A percentile compares a stretch with the other conserved stretches of the same genome.
These are phyloP conservation scores for Petasospora fabianii DNA, from an alignment of 1,139 yeast species.

Conservation along the genomic window DNA sequence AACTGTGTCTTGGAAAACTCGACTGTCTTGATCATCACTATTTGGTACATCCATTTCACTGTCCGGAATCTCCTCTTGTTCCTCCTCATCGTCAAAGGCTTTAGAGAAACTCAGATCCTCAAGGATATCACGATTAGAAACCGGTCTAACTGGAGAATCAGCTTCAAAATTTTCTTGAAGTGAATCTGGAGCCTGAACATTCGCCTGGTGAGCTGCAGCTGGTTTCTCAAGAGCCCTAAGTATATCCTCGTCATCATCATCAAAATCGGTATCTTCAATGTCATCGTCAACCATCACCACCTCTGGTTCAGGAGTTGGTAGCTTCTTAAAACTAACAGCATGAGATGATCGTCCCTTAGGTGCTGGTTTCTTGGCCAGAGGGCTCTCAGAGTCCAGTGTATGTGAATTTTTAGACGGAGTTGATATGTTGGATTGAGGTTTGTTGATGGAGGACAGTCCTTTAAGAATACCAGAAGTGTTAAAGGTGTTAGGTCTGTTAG, in stretches of 20 bases:
- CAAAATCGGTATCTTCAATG: background rate
- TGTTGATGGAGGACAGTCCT: conserved; percentile 7
- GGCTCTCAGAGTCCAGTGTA: background rate
- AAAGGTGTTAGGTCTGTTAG: no score
- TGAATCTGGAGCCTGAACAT: conserved; percentile 1
- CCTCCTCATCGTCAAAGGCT: conserved; percentile 16
- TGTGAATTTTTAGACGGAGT: background rate
- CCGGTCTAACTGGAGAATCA: background rate
- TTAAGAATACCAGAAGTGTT: conserved; percentile 6
- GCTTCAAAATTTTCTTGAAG: background rate
- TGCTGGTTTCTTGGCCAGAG: background rate
- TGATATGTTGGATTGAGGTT: background rate
- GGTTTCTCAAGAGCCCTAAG: background rate
- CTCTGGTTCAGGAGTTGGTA: background rate
- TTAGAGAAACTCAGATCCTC: conserved; percentile 7
- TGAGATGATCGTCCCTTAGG: background rate
- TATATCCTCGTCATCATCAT: conserved; percentile 1
- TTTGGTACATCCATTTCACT: conserved; percentile 10
- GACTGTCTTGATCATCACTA: conserved; percentile 13
- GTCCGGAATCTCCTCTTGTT: conserved; percentile 5
- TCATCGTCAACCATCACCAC: conserved; percentile 1
- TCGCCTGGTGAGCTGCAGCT: background rate
- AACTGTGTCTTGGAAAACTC: conserved; percentile 7
- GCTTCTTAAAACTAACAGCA: background rate
- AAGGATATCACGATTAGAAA: background rate